Percentiles rank a stretch among this genome's conserved stretches.
Evolutionary conservation across 129 eudicot genomes (phyloP).

Genomic region (Glebionis coronaria): DNA sequence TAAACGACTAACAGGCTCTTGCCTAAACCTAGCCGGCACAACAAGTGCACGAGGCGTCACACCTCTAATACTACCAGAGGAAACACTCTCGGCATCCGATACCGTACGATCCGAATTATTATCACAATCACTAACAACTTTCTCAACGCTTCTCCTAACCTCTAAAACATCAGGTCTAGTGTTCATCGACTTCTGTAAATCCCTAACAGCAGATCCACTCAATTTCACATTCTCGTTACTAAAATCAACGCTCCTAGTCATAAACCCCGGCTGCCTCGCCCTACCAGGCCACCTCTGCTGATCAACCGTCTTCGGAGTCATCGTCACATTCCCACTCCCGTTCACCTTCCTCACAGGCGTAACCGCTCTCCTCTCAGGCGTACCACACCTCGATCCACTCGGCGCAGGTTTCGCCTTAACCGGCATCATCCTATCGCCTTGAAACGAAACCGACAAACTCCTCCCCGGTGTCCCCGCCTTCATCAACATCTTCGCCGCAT

Average conservation of each 20-base stretch:
- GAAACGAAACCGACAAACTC: slow-evolving; percentile 89
- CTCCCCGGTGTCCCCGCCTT: slow-evolving; percentile 54
- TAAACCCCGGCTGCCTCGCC: slow-evolving; percentile 41
- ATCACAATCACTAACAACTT: slow-evolving; percentile 22
- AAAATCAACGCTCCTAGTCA: slow-evolving; percentile 78
- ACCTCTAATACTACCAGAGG: slow-evolving; percentile 53
- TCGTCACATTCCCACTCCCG: neutral
- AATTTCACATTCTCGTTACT: slow-evolving; percentile 42
- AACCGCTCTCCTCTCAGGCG: slow-evolving; percentile 68
- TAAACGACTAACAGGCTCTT: slow-evolving; percentile 42
- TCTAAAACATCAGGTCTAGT: slow-evolving; percentile 18
- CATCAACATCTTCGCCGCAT: slow-evolving; percentile 55
- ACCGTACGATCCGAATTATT: slow-evolving; percentile 25
- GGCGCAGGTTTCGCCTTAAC: slow-evolving; percentile 44
- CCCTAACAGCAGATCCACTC: slow-evolving; percentile 64
- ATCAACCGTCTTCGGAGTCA: slow-evolving; percentile 40
- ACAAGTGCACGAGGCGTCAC: slow-evolving; percentile 43
- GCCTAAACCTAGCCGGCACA: slow-evolving; percentile 74
- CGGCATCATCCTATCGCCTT: slow-evolving; percentile 54
- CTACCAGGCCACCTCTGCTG: slow-evolving; percentile 79
- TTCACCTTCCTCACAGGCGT: slow-evolving; percentile 42
- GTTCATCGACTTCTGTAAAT: slow-evolving; percentile 45
- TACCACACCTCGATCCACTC: slow-evolving; percentile 38
- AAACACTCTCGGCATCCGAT: slow-evolving; percentile 63
- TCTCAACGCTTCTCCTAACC: slow-evolving; percentile 16